phyloP scores from a whole-genome alignment of 805 yeast genomes.

The Candida tibetensis region DNA sequence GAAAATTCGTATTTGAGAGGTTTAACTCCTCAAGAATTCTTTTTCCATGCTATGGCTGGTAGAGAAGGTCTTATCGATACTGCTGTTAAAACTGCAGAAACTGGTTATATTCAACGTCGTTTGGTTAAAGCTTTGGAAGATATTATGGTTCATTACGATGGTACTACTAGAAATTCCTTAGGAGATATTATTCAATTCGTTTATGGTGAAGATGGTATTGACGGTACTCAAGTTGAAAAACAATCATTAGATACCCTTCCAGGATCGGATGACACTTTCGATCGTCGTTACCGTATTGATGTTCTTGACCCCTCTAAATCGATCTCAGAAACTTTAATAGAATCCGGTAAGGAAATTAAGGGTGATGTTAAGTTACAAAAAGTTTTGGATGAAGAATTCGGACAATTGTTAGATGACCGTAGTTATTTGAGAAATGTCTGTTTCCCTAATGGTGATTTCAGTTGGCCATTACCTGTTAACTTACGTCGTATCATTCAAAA shows the following conservation, averaged over 20 bases:
- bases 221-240: constrained; percentile 96
- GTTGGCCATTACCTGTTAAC: constrained; percentile 98
- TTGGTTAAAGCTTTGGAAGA: constrained; percentile 94
- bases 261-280: constrained; percentile 83
- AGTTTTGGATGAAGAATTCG: constrained; percentile 78
- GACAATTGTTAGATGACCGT: constrained; percentile 76
- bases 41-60: constrained; percentile 99
- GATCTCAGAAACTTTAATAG: constrained; percentile 70
- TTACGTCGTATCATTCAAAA: constrained; percentile 95
- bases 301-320: constrained; percentile 64
- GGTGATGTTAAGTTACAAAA: constrained; percentile 87
- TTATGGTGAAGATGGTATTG: constrained; percentile 99
- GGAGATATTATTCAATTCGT: constrained; percentile 96
- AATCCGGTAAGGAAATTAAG: constrained; percentile 84
- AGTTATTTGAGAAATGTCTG: constrained; percentile 70
- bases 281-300: constrained; percentile 80
- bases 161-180: constrained; percentile 94
- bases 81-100: constrained; percentile 98
- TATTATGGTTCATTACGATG: constrained; percentile 97
- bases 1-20: constrained; percentile 97
- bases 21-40: constrained; percentile 96
- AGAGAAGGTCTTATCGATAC: constrained; percentile 99
- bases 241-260: constrained; percentile 95
- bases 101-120: constrained; percentile 98
- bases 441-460: constrained; percentile 89